phyloP scores from a whole-genome alignment of 139 green algal species.

The Zygnema cylindricum region DNA sequence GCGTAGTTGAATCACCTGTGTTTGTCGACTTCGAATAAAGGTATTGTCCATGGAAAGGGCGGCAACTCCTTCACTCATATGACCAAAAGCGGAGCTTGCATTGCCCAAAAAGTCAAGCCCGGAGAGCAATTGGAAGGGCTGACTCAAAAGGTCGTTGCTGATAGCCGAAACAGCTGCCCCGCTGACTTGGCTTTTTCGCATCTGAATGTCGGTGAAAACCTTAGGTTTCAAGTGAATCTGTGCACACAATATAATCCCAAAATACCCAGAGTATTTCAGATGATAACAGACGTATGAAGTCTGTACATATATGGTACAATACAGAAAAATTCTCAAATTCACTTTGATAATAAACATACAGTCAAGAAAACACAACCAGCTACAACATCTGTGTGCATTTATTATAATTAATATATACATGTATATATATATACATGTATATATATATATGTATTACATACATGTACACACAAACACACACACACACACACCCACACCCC shows the following conservation, averaged over 20 bases:
- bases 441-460: too few species aligned
- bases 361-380: too few species aligned
- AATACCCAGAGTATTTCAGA: too few species aligned
- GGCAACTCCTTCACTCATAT: slow-evolving; percentile 54
- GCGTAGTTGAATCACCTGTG: slow-evolving; percentile 11
- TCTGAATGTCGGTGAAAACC: slow-evolving; percentile 27
- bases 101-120: slow-evolving; percentile 60
- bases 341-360: too few species aligned
- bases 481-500: too few species aligned
- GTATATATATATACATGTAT: too few species aligned
- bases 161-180: neutral
- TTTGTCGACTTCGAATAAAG: slow-evolving; percentile 61
- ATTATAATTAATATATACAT: too few species aligned
- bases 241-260: neutral
- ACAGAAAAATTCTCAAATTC: too few species aligned
- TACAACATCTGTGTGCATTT: too few species aligned
- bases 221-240: slow-evolving; percentile 31
- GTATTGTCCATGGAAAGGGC: slow-evolving; percentile 60
- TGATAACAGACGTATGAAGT: too few species aligned
- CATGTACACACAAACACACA: too few species aligned
- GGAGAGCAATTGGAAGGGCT: slow-evolving; percentile 57
- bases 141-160: slow-evolving; percentile 53
- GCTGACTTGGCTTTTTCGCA: slow-evolving; percentile 46
- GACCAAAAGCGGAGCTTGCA: slow-evolving; percentile 19
- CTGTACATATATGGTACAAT: too few species aligned